Percentiles rank a stretch among this genome's conserved stretches.
Conservation (phyloP, 192 early-diverging fungal species). For the Linnemannia schmuckeri region DNA sequence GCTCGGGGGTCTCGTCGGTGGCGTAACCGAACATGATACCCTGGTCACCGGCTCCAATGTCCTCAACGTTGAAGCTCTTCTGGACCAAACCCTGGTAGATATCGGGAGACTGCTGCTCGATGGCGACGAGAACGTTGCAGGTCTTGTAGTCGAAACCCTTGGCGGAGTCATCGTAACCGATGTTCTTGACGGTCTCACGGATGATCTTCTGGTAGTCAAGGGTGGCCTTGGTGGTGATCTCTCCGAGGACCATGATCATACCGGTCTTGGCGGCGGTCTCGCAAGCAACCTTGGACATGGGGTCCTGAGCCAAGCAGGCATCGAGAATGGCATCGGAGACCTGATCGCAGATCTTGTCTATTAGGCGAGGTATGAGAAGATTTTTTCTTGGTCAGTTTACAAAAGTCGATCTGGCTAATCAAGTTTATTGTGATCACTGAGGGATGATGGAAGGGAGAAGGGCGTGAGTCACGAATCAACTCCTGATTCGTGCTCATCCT, state of each 20-base stretch:
- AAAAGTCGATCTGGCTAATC: background rate
- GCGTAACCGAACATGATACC: constrained; percentile 96
- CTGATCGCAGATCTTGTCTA: constrained; percentile 99
- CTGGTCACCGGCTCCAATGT: constrained; percentile 99
- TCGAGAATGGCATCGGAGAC: constrained; percentile 99
- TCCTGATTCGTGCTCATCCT: background rate
- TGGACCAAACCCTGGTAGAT: constrained; percentile 98
- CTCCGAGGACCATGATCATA: constrained; percentile 99
- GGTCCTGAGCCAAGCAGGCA: constrained; percentile 93
- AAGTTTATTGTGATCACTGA: background rate
- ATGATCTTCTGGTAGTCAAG: constrained; percentile 99
- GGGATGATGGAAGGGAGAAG: background rate
- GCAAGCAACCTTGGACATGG: constrained; percentile 98
- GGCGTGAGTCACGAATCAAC: background rate
- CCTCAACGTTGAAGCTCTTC: constrained; percentile 90
- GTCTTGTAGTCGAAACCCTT: constrained; percentile 99
- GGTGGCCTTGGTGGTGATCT: constrained; percentile 98
- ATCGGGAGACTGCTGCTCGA: constrained; percentile 99
- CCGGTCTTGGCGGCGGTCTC: constrained; percentile 99
- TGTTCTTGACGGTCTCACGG: constrained; percentile 98
- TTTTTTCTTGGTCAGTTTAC: constrained; percentile 5
- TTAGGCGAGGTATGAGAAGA: background rate
- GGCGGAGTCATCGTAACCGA: constrained; percentile 98
- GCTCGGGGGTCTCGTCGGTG: constrained; percentile 98
- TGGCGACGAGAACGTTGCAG: constrained; percentile 99